Base-by-base conservation (phyloP, 106 monocot species). In the Dendrobium nobile region DNA sequence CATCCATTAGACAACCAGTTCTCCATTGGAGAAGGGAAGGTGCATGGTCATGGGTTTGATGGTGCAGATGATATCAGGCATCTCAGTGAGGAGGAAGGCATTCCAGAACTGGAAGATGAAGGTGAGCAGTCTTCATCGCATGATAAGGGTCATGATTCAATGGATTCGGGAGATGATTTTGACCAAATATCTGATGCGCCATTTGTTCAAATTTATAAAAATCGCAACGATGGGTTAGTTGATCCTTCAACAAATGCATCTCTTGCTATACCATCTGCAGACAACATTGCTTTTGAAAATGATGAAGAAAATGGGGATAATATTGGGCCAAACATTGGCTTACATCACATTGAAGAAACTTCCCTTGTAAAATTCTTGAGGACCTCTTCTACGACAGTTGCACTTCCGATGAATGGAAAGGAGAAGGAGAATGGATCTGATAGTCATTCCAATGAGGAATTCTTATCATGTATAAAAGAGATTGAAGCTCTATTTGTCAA, bases 101-200 rank as follows among this genome's bases (percentile, higher is more conserved):
- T 93, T 79, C 94, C 95, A 68, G 95, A 95, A 28, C 81, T 93
- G 75, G 98, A 99, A 88, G 91, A 91, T 47, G 89, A 86, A 84
- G 89, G 40, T 26, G 84, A 94, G 4, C 84, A 81, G 59, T 77
- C 82, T 42, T 84, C 80, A 22, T 58, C 13, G 18, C 78, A 84
- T 79, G 89, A 81, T 41, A 86, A 75, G 24, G 86, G 85, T 83
- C 88, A 83, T 80, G 89, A 84, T 26, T 82, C 28, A 78, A 19
- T 47, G 19, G 88, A 85, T 19, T 90, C 90, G 74, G 89, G 89
- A 78, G 89, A 93, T 87, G 98, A 95, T 55, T 94, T 94, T 81
- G 96, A 94, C 27, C 44, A 92, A 42, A 79, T 87, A 87, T 86
- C 96, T 54, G 73, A 80, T 80, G 92, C 92, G 76, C 77, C 88